Evolutionary conservation across 2,329 filamentous ascomycete species (phyloP).

Genomic region (Talaromyces pinophilus): DNA sequence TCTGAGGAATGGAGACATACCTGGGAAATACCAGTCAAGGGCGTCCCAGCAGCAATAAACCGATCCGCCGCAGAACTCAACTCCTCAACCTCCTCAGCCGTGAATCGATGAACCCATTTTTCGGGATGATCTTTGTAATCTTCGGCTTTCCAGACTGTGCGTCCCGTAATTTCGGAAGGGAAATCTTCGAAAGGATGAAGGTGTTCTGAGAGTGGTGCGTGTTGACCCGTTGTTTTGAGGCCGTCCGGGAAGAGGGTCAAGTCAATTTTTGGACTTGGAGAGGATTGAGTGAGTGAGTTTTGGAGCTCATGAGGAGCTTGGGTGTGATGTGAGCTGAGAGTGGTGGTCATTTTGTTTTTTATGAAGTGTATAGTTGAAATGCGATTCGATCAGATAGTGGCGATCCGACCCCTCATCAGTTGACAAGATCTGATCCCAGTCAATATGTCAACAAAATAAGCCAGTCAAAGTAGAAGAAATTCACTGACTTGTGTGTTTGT

Average conservation of each 20-base stretch:
- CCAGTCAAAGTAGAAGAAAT: not conserved
- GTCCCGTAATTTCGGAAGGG: conserved; percentile 68
- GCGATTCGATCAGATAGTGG: not conserved
- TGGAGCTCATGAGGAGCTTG: conserved; percentile 4
- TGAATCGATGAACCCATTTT: conserved; percentile 72
- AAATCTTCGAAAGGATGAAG: conserved; percentile 70
- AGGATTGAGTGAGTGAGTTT: not conserved
- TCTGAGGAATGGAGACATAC: conserved; percentile 31
- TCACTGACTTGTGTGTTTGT: not conserved
- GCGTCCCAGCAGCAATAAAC: conserved; percentile 66
- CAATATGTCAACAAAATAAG: not conserved
- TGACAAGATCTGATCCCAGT: not conserved
- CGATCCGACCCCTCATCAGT: not conserved
- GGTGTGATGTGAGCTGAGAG: not conserved
- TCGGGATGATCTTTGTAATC: conserved; percentile 65
- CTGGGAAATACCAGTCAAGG: conserved; percentile 70
- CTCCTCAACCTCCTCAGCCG: conserved; percentile 65
- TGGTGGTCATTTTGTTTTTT: not conserved
- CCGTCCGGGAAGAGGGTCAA: conserved; percentile 63
- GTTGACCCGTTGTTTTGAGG: conserved; percentile 70
- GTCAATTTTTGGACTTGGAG: conserved; percentile 30
- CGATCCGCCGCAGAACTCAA: conserved; percentile 66
- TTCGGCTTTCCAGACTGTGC: conserved; percentile 70
- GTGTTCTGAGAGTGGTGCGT: conserved; percentile 65
- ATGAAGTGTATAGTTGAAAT: not conserved